Conservation (phyloP, 176 grass and related monocot genomes). For the Musa beccarii region DNA sequence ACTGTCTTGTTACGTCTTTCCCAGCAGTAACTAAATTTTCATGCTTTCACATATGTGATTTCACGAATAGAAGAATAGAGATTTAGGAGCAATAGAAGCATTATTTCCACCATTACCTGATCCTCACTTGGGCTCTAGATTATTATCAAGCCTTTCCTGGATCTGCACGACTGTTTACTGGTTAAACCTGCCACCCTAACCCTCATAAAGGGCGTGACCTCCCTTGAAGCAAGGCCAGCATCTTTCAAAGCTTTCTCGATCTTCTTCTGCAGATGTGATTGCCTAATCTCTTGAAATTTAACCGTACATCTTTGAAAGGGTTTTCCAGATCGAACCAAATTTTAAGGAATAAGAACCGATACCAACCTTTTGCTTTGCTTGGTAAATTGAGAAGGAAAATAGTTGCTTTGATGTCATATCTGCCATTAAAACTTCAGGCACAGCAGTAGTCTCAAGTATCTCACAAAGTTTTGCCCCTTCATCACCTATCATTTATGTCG, state of each 20-base stretch:
- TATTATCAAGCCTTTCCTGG: slow-evolving; percentile 64
- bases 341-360: not conserved
- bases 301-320: not conserved
- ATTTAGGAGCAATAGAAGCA: not conserved
- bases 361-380: slow-evolving; percentile 56
- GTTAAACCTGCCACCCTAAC: slow-evolving; percentile 59
- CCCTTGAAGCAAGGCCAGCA: slow-evolving; percentile 60
- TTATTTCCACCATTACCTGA: slow-evolving; percentile 35
- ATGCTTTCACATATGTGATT: too few species aligned
- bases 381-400: slow-evolving; percentile 53
- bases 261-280: slow-evolving; percentile 54
- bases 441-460: slow-evolving; percentile 67
- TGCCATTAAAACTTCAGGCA: slow-evolving; percentile 78
- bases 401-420: slow-evolving; percentile 68
- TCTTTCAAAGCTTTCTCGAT: slow-evolving; percentile 67
- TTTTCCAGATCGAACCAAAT: not conserved
- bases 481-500: slow-evolving; percentile 37
- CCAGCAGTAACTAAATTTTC: too few species aligned
- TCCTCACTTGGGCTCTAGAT: slow-evolving; percentile 88
- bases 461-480: slow-evolving; percentile 76
- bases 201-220: slow-evolving; percentile 84
- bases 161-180: slow-evolving; percentile 34
- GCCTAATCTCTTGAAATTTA: slow-evolving; percentile 43
- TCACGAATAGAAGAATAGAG: not conserved
- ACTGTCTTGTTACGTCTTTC: too few species aligned